Evolutionary conservation across 192 early-diverging fungal species (phyloP).

Genomic region (Rhizophagus sp.): DNA sequence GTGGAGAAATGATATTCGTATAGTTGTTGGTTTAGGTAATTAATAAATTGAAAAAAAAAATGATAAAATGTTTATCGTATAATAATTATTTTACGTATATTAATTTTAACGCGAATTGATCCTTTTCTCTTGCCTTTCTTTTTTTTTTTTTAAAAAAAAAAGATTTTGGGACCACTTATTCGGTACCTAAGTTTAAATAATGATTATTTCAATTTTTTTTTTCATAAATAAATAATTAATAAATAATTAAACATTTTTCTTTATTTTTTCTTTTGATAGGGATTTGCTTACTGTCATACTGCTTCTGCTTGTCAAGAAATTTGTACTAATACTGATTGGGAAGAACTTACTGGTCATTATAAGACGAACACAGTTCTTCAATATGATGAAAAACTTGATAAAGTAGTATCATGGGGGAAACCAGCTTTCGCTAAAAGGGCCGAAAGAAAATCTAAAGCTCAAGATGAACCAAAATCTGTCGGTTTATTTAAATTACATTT

Average conservation of each 20-base stretch:
- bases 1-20: too few species aligned
- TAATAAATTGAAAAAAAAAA: too few species aligned
- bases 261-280: neutral
- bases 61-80: too few species aligned
- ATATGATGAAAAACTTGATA: neutral
- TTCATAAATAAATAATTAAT: too few species aligned
- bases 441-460: neutral
- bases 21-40: too few species aligned
- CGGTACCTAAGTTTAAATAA: too few species aligned
- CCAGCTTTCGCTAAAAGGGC: neutral
- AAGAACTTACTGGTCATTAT: neutral
- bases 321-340: neutral
- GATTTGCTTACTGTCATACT: neutral
- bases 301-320: neutral
- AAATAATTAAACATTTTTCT: neutral
- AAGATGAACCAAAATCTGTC: neutral
- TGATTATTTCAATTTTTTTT: neutral
- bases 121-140: too few species aligned
- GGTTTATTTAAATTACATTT: conserved; percentile 10
- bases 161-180: too few species aligned
- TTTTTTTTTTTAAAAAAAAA: too few species aligned
- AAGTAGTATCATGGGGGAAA: neutral
- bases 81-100: too few species aligned
- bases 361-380: neutral
- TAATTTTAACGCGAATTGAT: too few species aligned